Percentiles rank a stretch among this genome's conserved stretches.
Conservation (phyloP, 345 rosid genomes). For the Brassica cretica region DNA sequence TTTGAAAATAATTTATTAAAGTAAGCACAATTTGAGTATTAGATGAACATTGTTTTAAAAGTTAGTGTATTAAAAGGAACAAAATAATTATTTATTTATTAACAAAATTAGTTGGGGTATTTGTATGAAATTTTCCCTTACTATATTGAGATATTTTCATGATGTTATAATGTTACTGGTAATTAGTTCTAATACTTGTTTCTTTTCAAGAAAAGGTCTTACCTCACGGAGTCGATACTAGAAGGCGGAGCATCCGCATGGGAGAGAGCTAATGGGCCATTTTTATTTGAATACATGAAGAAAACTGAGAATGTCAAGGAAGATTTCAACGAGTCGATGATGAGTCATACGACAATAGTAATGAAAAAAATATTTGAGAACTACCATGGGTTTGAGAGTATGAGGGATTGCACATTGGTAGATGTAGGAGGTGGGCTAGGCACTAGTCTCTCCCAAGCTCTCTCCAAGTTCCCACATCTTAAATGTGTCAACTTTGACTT, state of each 20-base stretch:
- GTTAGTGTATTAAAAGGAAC: no score
- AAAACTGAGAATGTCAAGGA: background rate
- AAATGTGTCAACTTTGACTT: constrained; percentile 22
- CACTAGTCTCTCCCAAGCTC: constrained; percentile 5
- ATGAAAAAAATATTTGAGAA: constrained; percentile 29
- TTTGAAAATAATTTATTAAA: no score
- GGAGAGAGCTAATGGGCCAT: background rate
- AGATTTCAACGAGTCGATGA: background rate
- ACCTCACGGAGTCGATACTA: constrained; percentile 16
- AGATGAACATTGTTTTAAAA: no score
- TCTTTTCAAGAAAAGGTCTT: constrained; percentile 13
- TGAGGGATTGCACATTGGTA: constrained; percentile 5
- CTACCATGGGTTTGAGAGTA: constrained; percentile 12
- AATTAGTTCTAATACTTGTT: background rate
- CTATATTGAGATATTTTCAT: background rate
- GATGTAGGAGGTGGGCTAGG: constrained; percentile 27
- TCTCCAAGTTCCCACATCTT: constrained; percentile 19
- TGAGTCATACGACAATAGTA: constrained; percentile 22
- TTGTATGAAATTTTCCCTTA: no score
- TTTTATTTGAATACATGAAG: background rate
- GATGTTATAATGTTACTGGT: background rate
- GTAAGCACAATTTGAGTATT: no score
- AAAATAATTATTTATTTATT: no score
- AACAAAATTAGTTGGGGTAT: no score
- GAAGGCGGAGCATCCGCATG: constrained; percentile 12